phyloP scores from a whole-genome alignment of 768 basidiomycete genomes.

The Hygrocybe punicea region DNA sequence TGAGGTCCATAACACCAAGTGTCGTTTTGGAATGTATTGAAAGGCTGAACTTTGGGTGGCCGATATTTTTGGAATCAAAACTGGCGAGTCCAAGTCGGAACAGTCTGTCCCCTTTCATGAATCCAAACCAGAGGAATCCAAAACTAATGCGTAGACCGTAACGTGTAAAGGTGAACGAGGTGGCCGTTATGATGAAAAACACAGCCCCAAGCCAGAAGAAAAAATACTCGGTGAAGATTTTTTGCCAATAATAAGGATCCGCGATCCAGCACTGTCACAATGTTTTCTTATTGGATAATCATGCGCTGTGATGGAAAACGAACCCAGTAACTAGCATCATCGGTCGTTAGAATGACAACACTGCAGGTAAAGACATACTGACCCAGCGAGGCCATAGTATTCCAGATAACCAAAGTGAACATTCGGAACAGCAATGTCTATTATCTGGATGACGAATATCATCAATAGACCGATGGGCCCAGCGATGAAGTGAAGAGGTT shows the following conservation, averaged over 20 bases:
- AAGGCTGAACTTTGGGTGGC: neutral
- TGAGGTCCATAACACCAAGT: neutral
- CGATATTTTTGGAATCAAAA: neutral
- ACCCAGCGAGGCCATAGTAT: neutral
- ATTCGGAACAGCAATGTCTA: neutral
- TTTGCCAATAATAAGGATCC: neutral
- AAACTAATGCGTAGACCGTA: neutral
- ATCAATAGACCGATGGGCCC: neutral
- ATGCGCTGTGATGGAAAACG: neutral
- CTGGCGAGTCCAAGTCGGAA: neutral
- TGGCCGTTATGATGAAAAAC: neutral
- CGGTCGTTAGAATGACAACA: neutral
- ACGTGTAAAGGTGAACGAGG: neutral
- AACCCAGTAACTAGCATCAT: neutral
- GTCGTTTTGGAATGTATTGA: neutral
- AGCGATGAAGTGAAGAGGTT: neutral
- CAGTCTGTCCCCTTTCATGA: neutral
- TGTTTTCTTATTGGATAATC: neutral
- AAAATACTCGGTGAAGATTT: slow-evolving; percentile 1
- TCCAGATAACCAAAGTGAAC: neutral
- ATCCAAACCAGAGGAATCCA: neutral
- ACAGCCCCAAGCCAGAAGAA: neutral
- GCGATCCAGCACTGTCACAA: neutral
- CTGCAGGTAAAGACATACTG: neutral
- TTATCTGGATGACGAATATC: neutral